A percentile compares a stretch with the other conserved stretches of the same genome.
These are phyloP conservation scores for Ogataea pilisensis DNA, from an alignment of 805 yeast genomes.

Conservation along the genomic window DNA sequence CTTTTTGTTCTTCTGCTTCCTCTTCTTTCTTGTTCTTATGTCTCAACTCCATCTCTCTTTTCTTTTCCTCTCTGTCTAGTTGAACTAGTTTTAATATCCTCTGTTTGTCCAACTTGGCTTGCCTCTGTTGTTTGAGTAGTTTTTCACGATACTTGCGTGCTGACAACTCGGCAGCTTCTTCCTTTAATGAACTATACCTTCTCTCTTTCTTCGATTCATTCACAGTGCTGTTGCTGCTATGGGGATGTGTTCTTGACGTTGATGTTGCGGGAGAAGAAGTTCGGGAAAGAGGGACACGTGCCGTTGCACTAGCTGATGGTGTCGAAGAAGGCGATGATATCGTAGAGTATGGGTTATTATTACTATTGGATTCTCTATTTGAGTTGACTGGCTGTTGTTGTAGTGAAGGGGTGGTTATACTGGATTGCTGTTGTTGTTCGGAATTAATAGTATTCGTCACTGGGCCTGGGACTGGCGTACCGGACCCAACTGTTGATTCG, in stretches of 20 bases:
- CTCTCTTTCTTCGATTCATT: not conserved
- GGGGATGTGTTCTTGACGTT: too few species aligned
- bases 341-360: too few species aligned
- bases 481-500: too few species aligned
- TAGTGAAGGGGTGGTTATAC: too few species aligned
- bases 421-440: too few species aligned
- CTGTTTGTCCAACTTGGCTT: slow-evolving; percentile 47
- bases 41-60: slow-evolving; percentile 4
- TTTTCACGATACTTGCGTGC: slow-evolving; percentile 37
- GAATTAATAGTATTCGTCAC: too few species aligned
- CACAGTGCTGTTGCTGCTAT: not conserved
- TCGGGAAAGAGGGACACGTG: too few species aligned
- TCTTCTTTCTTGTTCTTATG: slow-evolving; percentile 3
- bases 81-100: slow-evolving; percentile 50
- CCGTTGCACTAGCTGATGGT: not conserved
- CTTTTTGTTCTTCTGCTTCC: not conserved
- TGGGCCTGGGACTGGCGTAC: too few species aligned
- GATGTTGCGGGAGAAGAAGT: too few species aligned
- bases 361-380: too few species aligned
- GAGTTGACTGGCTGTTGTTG: too few species aligned
- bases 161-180: slow-evolving; percentile 37
- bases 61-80: slow-evolving; percentile 39
- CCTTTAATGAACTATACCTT: slow-evolving; percentile 30
- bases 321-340: slow-evolving; percentile 7
- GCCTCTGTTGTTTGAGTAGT: slow-evolving; percentile 30